Evolutionary conservation across 2,329 filamentous ascomycete genomes (phyloP).

Genomic region (Simplicillium sp.): DNA sequence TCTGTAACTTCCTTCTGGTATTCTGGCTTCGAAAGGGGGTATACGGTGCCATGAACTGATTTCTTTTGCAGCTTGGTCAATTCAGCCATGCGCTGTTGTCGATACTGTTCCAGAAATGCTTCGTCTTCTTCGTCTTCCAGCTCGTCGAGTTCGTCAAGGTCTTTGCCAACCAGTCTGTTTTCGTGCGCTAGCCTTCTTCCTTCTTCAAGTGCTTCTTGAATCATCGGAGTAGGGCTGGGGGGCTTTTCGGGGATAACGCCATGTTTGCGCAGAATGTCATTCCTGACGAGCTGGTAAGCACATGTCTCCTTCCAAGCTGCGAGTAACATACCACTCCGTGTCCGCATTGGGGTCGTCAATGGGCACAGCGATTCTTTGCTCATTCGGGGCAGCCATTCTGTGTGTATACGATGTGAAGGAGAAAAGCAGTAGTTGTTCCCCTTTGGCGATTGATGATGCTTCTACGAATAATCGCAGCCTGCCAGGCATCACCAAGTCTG

Average conservation of each 20-base stretch:
- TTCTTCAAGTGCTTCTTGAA: constrained; percentile 86
- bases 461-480: background rate
- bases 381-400: constrained; percentile 50
- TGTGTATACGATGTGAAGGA: background rate
- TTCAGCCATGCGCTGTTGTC: constrained; percentile 80
- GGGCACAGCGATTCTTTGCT: constrained; percentile 66
- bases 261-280: constrained; percentile 95
- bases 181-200: constrained; percentile 78
- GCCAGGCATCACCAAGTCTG: background rate
- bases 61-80: constrained; percentile 65
- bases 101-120: constrained; percentile 77
- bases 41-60: constrained; percentile 79
- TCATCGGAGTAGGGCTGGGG: constrained; percentile 87
- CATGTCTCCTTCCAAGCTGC: background rate
- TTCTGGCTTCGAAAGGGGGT: constrained; percentile 88
- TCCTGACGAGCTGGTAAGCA: constrained; percentile 46
- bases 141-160: constrained; percentile 85
- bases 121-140: constrained; percentile 96
- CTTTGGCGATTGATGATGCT: too few relatives aligned
- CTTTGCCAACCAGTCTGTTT: constrained; percentile 87
- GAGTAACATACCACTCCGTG: constrained; percentile 72
- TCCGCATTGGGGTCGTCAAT: constrained; percentile 94
- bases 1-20: constrained; percentile 89
- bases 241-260: constrained; percentile 97
- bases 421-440: background rate